Base-by-base conservation (phyloP, 2,329 filamentous ascomycete genomes). In the Penicillium hordei region DNA sequence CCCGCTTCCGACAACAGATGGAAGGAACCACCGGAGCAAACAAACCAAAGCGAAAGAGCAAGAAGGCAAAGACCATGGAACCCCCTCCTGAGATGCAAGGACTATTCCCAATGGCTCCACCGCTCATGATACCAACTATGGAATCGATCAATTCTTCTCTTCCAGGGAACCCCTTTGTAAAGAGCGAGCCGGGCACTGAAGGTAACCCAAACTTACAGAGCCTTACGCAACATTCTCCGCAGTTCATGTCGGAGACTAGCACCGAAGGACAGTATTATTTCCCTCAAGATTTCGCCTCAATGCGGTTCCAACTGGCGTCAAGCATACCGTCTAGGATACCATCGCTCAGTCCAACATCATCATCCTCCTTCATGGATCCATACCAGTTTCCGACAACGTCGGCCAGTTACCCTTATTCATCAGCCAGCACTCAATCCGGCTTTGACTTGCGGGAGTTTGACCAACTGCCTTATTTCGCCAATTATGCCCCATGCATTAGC, bases 1-100 rank as follows among this genome's bases (percentile, higher is more conserved):
- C 79, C 23, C 79, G 82, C 36, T 83, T 83, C 70, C 79, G 76
- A 57, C 75, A 78, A 54, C 79, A 83, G 46, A 81, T 82, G 74
- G 82, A 84, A 58, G 78, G 78, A 15, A 72, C 67, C 4, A 62
- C 68, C 9, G 68, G 67, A 4, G 61, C 58, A 13, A 60, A 27
- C 63, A 58, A 64, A 60, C 17, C 49, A 42, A 75, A 72, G 48
- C 74, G 72, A 48, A 50, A 60, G 10, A 27, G 58, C 10, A 65
- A 61, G 27, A 72, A 69, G 42, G 29, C 36, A 2, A 46, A 64
- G 29, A 66, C 69, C 31, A 45, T 55, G 2, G 52, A 61, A 2
- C 49, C 58, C 2, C 60, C 59, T 29, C 57, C 60, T 45, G 39
- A 58, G 63, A 67, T 57, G 31, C 60, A 36, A 51, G 55, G 39